A percentile compares a stretch with the other conserved stretches of the same genome.
Conservation (phyloP, 106 monocot genomes). For the Dendrobium chrysotoxum region DNA sequence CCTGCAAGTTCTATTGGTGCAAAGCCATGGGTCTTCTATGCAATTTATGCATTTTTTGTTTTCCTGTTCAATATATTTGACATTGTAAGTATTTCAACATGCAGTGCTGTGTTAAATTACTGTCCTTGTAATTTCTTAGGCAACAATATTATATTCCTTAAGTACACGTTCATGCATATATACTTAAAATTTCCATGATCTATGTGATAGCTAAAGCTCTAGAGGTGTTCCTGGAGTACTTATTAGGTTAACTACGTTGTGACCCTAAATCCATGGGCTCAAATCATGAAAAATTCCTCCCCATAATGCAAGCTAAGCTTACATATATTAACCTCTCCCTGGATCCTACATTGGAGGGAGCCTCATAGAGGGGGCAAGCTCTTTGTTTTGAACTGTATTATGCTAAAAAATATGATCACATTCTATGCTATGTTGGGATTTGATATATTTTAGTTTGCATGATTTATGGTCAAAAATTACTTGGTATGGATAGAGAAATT, state of each 20-base stretch:
- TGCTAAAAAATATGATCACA: too few relatives aligned
- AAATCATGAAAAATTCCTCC: too few relatives aligned
- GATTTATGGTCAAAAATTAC: too few relatives aligned
- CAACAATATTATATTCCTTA: background rate
- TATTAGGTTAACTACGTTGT: background rate
- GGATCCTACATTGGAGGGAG: too few relatives aligned
- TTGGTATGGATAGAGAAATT: background rate
- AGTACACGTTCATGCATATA: background rate
- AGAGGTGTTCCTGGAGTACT: background rate
- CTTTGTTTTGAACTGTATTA: too few relatives aligned
- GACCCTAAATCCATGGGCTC: too few relatives aligned
- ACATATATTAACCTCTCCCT: too few relatives aligned
- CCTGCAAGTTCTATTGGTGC: conserved; percentile 77
- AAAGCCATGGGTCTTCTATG: conserved; percentile 87
- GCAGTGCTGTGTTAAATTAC: background rate
- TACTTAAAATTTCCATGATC: background rate
- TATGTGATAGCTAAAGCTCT: background rate
- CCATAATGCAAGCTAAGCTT: too few relatives aligned
- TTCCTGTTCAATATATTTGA: conserved; percentile 99
- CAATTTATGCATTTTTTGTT: conserved; percentile 74
- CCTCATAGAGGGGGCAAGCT: too few relatives aligned
- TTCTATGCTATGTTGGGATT: too few relatives aligned
- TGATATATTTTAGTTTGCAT: too few relatives aligned
- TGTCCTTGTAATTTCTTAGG: background rate
- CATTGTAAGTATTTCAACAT: conserved; percentile 64